These are phyloP conservation scores for Hypoxylon crocopeplum DNA, from an alignment of 495 filamentous ascomycete species.

Conservation along the genomic window DNA sequence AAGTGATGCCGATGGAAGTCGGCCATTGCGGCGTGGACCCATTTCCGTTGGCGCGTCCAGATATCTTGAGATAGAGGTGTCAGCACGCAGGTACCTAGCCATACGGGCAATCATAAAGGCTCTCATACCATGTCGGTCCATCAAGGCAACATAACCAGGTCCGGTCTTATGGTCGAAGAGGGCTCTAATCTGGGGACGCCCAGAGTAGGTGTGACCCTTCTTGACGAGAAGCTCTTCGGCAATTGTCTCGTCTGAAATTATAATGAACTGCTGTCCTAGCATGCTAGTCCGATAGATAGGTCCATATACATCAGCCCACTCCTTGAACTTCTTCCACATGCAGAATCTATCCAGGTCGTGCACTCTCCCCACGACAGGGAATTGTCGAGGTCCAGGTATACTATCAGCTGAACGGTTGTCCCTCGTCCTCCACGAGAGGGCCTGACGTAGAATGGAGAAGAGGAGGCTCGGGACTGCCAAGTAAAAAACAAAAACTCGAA, in stretches of 20 bases:
- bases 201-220: slow-evolving; percentile 60
- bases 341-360: slow-evolving; percentile 58
- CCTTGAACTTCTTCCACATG: slow-evolving; percentile 63
- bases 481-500: slow-evolving; percentile 49
- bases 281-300: slow-evolving; percentile 61
- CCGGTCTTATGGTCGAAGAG: slow-evolving; percentile 56
- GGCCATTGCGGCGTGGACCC: slow-evolving; percentile 56
- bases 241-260: slow-evolving; percentile 62
- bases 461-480: slow-evolving; percentile 53
- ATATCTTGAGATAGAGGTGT: slow-evolving; percentile 38
- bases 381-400: slow-evolving; percentile 54
- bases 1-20: slow-evolving; percentile 55
- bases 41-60: slow-evolving; percentile 56
- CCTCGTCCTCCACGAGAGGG: slow-evolving; percentile 47
- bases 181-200: slow-evolving; percentile 56
- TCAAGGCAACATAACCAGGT: slow-evolving; percentile 54
- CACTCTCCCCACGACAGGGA: slow-evolving; percentile 57
- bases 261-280: slow-evolving; percentile 56
- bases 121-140: slow-evolving; percentile 54
- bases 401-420: slow-evolving; percentile 17
- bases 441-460: slow-evolving; percentile 48
- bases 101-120: neutral
- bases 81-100: neutral
- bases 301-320: slow-evolving; percentile 62
- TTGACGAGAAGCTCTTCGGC: slow-evolving; percentile 63